A percentile compares a stretch with the other conserved stretches of the same genome.
These are phyloP conservation scores for Parmales sp. DNA, from an alignment of 108 stramenopile species.

Conservation along the genomic window DNA sequence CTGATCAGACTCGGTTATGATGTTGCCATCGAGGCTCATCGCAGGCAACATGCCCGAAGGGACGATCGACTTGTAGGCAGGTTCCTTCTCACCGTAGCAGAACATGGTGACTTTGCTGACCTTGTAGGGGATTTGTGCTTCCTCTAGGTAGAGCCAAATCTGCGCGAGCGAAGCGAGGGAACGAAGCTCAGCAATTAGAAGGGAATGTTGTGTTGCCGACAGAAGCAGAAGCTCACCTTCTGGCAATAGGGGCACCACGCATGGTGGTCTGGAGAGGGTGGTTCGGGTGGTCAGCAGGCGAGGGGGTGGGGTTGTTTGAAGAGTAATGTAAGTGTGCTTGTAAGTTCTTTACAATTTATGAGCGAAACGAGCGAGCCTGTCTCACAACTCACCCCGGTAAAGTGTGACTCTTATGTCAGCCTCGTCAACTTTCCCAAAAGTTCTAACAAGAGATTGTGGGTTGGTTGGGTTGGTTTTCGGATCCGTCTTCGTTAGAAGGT, in stretches of 20 bases:
- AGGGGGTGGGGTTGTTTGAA: too few relatives aligned
- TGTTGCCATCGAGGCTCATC: slow-evolving; percentile 24
- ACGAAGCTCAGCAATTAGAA: not conserved
- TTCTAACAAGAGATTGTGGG: too few relatives aligned
- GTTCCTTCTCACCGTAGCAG: slow-evolving; percentile 38
- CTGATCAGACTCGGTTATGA: slow-evolving; percentile 31
- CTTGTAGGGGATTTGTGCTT: slow-evolving; percentile 32
- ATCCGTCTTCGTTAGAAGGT: too few relatives aligned
- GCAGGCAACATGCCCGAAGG: slow-evolving; percentile 32
- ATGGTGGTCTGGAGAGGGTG: too few relatives aligned
- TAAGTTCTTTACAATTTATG: too few relatives aligned
- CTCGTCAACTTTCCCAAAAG: too few relatives aligned
- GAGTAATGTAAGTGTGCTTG: too few relatives aligned
- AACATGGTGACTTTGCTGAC: slow-evolving; percentile 36
- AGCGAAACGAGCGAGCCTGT: too few relatives aligned
- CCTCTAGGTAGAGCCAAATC: slow-evolving; percentile 21
- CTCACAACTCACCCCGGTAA: too few relatives aligned
- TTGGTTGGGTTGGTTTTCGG: too few relatives aligned
- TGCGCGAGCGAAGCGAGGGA: not conserved
- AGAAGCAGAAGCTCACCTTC: slow-evolving; percentile 18
- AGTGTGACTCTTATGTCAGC: too few relatives aligned
- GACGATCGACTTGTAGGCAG: slow-evolving; percentile 20
- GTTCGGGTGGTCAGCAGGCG: too few relatives aligned
- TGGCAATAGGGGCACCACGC: slow-evolving; percentile 45
- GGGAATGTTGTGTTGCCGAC: not conserved